Evolutionary conservation across 2,329 filamentous ascomycete species (phyloP).

Genomic region (Drechslera avenae): DNA sequence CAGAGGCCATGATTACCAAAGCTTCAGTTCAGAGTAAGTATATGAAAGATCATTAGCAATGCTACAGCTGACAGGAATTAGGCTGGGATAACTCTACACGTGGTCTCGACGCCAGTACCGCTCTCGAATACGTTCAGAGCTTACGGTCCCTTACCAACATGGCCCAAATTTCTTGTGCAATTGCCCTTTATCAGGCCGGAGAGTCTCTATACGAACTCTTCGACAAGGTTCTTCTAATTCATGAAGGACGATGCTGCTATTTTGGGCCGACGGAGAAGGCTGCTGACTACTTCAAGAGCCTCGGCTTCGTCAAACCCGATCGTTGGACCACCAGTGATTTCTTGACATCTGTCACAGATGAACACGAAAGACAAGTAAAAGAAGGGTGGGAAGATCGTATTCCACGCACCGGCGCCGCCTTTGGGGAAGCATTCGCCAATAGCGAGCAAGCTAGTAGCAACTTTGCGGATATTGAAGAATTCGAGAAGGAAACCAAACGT

Average conservation of each 20-base stretch:
- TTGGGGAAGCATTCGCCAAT: slow-evolving; percentile 53
- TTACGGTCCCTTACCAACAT: slow-evolving; percentile 82
- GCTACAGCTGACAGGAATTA: no score
- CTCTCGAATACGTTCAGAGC: slow-evolving; percentile 76
- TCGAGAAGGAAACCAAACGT: slow-evolving; percentile 41
- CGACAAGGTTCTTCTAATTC: slow-evolving; percentile 81
- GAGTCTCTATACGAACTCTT: slow-evolving; percentile 74
- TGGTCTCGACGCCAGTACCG: slow-evolving; percentile 79
- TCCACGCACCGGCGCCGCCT: slow-evolving; percentile 61
- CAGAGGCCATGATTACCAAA: slow-evolving; percentile 55
- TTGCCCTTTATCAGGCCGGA: slow-evolving; percentile 73
- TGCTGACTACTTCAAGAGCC: slow-evolving; percentile 67
- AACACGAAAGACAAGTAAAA: slow-evolving; percentile 62
- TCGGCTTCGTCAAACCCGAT: slow-evolving; percentile 66
- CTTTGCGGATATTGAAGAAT: slow-evolving; percentile 49
- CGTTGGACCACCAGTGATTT: slow-evolving; percentile 76
- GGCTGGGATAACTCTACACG: slow-evolving; percentile 68
- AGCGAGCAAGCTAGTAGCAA: slow-evolving; percentile 47
- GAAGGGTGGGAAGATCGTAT: slow-evolving; percentile 63
- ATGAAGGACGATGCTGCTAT: slow-evolving; percentile 71
- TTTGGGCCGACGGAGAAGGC: slow-evolving; percentile 67
- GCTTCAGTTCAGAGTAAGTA: slow-evolving; percentile 38
- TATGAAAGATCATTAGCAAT: no score
- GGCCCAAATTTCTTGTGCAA: slow-evolving; percentile 70
- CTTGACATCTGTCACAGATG: slow-evolving; percentile 71